phyloP scores from a whole-genome alignment of 441 rosid species.

The Arabidopsis hybrid region DNA sequence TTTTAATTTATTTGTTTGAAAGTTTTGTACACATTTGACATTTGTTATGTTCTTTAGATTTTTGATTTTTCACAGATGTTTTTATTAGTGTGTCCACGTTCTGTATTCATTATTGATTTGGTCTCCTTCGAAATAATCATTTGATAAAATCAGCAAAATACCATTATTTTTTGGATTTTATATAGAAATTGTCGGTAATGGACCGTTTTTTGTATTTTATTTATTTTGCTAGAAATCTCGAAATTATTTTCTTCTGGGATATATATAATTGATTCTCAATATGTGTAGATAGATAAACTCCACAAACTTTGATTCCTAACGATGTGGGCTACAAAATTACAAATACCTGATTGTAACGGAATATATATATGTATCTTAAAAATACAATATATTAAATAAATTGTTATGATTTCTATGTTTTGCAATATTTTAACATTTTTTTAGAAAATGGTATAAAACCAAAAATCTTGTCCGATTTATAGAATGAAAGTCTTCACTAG shows the following conservation, averaged over 20 bases:
- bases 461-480: no score
- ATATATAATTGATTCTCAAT: background rate
- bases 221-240: background rate
- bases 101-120: constrained; percentile 33
- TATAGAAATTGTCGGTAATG: constrained; percentile 15
- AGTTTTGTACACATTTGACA: constrained; percentile 39
- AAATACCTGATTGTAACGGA: background rate
- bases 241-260: background rate
- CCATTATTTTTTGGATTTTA: background rate
- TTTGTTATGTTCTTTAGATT: constrained; percentile 30
- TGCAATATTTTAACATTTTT: no score
- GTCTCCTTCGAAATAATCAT: background rate
- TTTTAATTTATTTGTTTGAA: background rate
- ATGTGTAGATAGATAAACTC: background rate
- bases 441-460: no score
- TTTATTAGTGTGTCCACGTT: constrained; percentile 38
- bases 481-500: no score
- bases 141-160: background rate
- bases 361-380: background rate
- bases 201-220: background rate
- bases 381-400: no score
- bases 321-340: background rate
- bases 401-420: no score
- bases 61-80: constrained; percentile 8
- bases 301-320: background rate